Evolutionary conservation across 106 monocot genomes (phyloP).

Genomic region (Phalaenopsis aphrodite): DNA sequence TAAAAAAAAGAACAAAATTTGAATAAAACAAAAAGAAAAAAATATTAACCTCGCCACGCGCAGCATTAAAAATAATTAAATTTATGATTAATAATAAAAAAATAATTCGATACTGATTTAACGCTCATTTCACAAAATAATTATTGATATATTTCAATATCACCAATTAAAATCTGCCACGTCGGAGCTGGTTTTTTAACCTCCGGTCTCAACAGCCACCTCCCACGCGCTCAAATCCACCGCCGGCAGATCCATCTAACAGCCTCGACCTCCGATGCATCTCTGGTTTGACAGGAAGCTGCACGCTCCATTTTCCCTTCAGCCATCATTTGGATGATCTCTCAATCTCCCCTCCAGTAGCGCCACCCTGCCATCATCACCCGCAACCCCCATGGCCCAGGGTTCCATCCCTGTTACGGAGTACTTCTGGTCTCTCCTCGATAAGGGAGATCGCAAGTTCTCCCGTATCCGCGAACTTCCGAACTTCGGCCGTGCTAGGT

Average conservation of each 20-base stretch:
- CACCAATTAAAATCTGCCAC: too few species aligned
- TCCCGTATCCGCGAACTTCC: constrained; percentile 60
- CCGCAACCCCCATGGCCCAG: constrained; percentile 5
- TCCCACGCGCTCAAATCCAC: not conserved
- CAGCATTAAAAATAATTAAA: too few species aligned
- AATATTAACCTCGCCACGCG: too few species aligned
- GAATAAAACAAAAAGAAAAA: too few species aligned
- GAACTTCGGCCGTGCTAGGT: constrained; percentile 36
- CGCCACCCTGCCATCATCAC: not conserved
- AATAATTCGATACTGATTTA: too few species aligned
- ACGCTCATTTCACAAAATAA: too few species aligned
- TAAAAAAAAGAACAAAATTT: too few species aligned
- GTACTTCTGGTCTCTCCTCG: constrained; percentile 61
- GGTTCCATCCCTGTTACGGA: constrained; percentile 30
- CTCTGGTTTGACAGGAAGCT: not conserved
- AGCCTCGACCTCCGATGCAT: not conserved
- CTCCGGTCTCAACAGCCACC: not conserved
- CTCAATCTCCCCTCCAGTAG: not conserved
- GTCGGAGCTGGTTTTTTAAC: too few species aligned
- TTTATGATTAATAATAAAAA: too few species aligned
- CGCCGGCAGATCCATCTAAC: not conserved
- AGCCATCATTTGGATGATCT: not conserved
- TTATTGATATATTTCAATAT: too few species aligned
- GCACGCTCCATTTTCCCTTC: not conserved
- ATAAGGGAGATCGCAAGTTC: constrained; percentile 75